Conservation (phyloP, 306 rosid species). For the Notholithocarpus densiflorus region DNA sequence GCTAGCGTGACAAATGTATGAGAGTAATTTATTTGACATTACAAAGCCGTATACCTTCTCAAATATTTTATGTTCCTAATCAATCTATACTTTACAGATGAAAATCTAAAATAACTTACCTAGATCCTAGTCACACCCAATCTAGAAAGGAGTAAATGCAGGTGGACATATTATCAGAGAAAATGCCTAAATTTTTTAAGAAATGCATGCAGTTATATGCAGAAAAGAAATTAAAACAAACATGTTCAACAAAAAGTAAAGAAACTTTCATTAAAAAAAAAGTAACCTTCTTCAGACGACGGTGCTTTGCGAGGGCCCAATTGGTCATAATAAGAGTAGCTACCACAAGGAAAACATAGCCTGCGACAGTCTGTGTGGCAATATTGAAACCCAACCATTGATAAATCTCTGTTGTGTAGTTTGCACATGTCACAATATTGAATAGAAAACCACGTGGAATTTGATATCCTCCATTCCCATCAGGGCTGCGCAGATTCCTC, state of each 20-base stretch:
- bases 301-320: slow-evolving; percentile 97
- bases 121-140: not conserved
- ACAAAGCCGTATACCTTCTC: not conserved
- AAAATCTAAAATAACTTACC: not conserved
- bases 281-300: slow-evolving; percentile 83
- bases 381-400: slow-evolving; percentile 98
- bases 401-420: slow-evolving; percentile 93
- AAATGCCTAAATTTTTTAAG: not conserved
- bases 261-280: not conserved
- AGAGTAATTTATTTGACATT: not conserved
- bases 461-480: slow-evolving; percentile 88
- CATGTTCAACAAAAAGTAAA: not conserved
- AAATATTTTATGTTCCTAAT: too few species aligned
- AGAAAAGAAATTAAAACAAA: not conserved
- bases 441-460: slow-evolving; percentile 89
- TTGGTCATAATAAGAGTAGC: slow-evolving; percentile 88
- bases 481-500: slow-evolving; percentile 75
- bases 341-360: slow-evolving; percentile 66
- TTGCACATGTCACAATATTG: slow-evolving; percentile 93
- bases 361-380: slow-evolving; percentile 91
- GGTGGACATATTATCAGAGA: not conserved
- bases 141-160: not conserved
- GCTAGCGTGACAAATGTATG: too few species aligned
- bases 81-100: not conserved
- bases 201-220: not conserved